Base-by-base conservation (phyloP, 139 green algal genomes). In the Zygnema cylindricum region DNA sequence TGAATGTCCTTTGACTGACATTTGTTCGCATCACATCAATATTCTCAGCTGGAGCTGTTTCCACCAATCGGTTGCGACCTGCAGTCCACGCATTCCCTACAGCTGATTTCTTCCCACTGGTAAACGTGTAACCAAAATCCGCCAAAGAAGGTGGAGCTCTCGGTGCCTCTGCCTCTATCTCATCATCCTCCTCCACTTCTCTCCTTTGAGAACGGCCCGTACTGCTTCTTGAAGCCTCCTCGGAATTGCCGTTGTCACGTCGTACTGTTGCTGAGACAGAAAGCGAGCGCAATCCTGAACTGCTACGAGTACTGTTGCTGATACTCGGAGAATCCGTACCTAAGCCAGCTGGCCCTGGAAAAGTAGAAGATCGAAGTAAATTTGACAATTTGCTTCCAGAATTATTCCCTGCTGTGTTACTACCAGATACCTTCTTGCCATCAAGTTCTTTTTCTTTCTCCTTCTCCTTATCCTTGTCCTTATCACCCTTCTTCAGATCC, bases 401-500 rank as follows among this genome's bases (percentile, higher is more conserved):
- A n/a, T n/a, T n/a, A n/a, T n/a, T n/a, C n/a, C 71, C 38, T 79
- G 78, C 38, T n/a, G 40, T 11, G 25, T 77, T 23, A 86, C 40
- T 86, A 41, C 41, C 41, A 11, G 3, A 30, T 63, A n/a, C 23
- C 33, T 39, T 25, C 32, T 86, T 55, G 36, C 38, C 11, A 40
- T 79, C 71, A 63, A 63, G 49, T 79, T 73, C 57, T 73, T 73
- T 25, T 30, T 43, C 36, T 16, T 43, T 79, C 71, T 43, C 36
- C 71, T 79, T 79, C 7, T 43, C 36, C 71, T 79, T 41, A 16
- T 43, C 41, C 35, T 38, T 77, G 11, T 86, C 38, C 33, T 81
- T 86, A 77, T 3, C 38, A 38, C 40, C 32, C 38, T 33, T 86
- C 43, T 86, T 86, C 77, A 16, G 49, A 55, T 86, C 78, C 39